phyloP scores from a whole-genome alignment of 345 rosid species.

The Clausena lansium region DNA sequence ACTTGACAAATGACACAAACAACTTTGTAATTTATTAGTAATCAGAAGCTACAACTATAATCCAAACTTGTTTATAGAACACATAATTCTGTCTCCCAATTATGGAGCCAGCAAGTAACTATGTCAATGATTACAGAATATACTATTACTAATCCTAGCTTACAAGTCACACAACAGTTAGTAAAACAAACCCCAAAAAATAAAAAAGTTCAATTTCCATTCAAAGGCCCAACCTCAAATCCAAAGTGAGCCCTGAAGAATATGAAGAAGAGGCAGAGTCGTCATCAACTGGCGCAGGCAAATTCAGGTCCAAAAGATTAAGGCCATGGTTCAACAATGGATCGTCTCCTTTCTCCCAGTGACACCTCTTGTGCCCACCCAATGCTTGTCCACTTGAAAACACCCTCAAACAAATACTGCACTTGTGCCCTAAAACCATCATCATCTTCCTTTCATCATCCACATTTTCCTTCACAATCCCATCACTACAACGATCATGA shows the following conservation, averaged over 20 bases:
- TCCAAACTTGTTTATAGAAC: not conserved
- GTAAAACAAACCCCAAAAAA: not conserved
- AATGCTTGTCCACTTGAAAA: slow-evolving; percentile 75
- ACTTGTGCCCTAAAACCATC: slow-evolving; percentile 41
- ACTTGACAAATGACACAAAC: not conserved
- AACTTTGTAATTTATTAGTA: slow-evolving; percentile 4
- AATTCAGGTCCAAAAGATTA: slow-evolving; percentile 56
- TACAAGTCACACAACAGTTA: slow-evolving; percentile 21
- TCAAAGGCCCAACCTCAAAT: slow-evolving; percentile 74
- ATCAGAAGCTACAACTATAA: slow-evolving; percentile 10
- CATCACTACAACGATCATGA: not conserved
- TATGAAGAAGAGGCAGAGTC: slow-evolving; percentile 36
- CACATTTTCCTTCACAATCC: slow-evolving; percentile 14
- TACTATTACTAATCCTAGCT: slow-evolving; percentile 10
- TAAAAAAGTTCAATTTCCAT: not conserved
- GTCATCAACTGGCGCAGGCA: slow-evolving; percentile 54
- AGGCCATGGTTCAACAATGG: slow-evolving; percentile 21
- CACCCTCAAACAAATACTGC: slow-evolving; percentile 58
- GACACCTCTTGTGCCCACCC: slow-evolving; percentile 80
- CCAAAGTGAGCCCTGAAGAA: slow-evolving; percentile 48
- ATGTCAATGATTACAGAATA: slow-evolving; percentile 5
- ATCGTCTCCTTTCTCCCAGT: slow-evolving; percentile 60
- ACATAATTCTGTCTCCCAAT: slow-evolving; percentile 1
- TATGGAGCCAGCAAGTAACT: slow-evolving; percentile 7
- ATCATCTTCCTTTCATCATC: slow-evolving; percentile 29